Conservation (phyloP, 495 filamentous ascomycete genomes). For the Cercophora samala region DNA sequence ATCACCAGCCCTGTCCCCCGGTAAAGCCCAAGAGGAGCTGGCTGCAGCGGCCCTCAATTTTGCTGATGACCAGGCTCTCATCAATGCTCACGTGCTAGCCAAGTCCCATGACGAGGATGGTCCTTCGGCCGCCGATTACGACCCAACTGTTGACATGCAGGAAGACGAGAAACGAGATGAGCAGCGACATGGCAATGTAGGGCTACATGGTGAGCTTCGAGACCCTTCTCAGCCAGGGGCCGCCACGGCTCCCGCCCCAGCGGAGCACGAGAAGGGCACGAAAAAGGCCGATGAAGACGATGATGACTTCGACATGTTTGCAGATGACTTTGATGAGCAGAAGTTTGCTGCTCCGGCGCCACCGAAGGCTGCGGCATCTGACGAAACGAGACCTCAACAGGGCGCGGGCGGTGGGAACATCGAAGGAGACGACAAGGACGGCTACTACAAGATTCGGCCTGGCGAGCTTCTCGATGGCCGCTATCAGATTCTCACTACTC, state of each 20-base stretch:
- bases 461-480: slow-evolving; percentile 84
- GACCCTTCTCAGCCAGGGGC: slow-evolving; percentile 22
- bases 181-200: slow-evolving; percentile 52
- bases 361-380: slow-evolving; percentile 39
- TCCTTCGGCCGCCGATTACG: slow-evolving; percentile 92
- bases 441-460: slow-evolving; percentile 88
- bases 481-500: slow-evolving; percentile 79
- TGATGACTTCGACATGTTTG: slow-evolving; percentile 92
- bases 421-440: slow-evolving; percentile 90
- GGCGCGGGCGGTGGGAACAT: slow-evolving; percentile 65
- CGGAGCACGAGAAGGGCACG: slow-evolving; percentile 32
- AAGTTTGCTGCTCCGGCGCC: slow-evolving; percentile 67
- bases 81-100: slow-evolving; percentile 53
- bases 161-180: slow-evolving; percentile 77
- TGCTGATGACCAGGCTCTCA: slow-evolving; percentile 60
- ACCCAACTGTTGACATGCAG: slow-evolving; percentile 88
- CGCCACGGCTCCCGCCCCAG: slow-evolving; percentile 20
- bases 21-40: slow-evolving; percentile 37
- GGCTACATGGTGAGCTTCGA: slow-evolving; percentile 43
- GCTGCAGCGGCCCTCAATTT: slow-evolving; percentile 43
- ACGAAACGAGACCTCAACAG: slow-evolving; percentile 36
- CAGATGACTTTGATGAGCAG: slow-evolving; percentile 81
- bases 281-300: slow-evolving; percentile 51
- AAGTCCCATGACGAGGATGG: slow-evolving; percentile 60
- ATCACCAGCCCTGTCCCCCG: slow-evolving; percentile 38